These are phyloP conservation scores for Ballota nigra DNA, from an alignment of 257 asterid species.

Conservation along the genomic window DNA sequence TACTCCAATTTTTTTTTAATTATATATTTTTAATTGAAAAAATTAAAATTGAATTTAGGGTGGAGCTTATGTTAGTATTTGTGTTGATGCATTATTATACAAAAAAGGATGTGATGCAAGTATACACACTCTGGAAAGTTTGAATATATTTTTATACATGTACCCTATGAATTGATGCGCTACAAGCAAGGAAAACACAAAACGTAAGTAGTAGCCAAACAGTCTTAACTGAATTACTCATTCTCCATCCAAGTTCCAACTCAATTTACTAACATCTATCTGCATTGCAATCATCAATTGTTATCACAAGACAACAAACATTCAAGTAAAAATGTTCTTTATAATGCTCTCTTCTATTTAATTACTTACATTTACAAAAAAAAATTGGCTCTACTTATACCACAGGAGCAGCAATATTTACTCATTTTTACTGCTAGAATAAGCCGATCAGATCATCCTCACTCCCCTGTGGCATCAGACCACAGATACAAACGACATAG, in stretches of 20 bases:
- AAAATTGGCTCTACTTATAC: no score
- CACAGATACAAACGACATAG: slow-evolving; percentile 62
- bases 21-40: no score
- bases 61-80: no score
- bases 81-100: no score
- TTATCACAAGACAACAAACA: background rate
- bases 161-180: background rate
- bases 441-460: slow-evolving; percentile 17
- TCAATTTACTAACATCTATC: background rate
- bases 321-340: no score
- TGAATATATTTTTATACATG: background rate
- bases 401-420: background rate
- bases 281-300: background rate
- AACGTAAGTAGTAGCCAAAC: background rate
- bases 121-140: background rate
- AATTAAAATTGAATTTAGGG: no score
- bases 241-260: background rate
- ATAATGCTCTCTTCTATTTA: no score
- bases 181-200: background rate
- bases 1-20: no score
- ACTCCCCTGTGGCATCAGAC: slow-evolving; percentile 36
- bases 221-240: background rate
- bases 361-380: no score
- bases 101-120: no score
- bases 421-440: no score